A percentile compares a stretch with the other conserved stretches of the same genome.
Evolutionary conservation across 164 flowering plant genomes (phyloP).

Genomic region (Macadamia tetraphylla): DNA sequence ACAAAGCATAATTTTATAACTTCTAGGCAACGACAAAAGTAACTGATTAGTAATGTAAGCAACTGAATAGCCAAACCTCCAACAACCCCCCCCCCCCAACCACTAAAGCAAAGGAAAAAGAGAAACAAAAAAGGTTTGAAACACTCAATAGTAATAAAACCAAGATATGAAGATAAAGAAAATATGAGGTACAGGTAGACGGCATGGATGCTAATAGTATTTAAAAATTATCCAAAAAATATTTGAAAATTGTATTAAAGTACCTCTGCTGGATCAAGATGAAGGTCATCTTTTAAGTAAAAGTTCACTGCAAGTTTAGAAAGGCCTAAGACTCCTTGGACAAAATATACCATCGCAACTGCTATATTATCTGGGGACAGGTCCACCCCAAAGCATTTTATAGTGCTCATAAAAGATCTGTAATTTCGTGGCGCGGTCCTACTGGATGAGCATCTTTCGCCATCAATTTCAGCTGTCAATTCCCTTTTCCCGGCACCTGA

Average conservation of each 20-base stretch:
- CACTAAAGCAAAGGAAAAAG: too few relatives aligned
- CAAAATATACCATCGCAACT: slow-evolving; percentile 98
- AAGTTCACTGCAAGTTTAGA: slow-evolving; percentile 97
- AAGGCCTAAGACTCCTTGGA: slow-evolving; percentile 97
- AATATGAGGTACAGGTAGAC: too few relatives aligned
- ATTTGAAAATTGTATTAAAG: neutral
- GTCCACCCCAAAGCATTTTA: slow-evolving; percentile 77
- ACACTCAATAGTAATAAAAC: too few relatives aligned
- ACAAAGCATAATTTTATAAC: too few relatives aligned
- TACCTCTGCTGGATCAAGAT: slow-evolving; percentile 99
- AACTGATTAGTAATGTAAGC: too few relatives aligned
- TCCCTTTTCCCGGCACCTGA: slow-evolving; percentile 48
- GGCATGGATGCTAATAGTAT: too few relatives aligned
- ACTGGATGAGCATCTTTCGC: slow-evolving; percentile 22
- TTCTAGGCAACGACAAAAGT: too few relatives aligned
- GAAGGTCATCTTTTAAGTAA: slow-evolving; percentile 92
- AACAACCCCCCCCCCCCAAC: too few relatives aligned
- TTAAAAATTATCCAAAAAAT: neutral
- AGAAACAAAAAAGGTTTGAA: too few relatives aligned
- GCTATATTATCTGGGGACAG: slow-evolving; percentile 91
- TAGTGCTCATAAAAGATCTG: slow-evolving; percentile 20
- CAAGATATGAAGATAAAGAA: too few relatives aligned
- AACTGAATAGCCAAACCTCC: too few relatives aligned
- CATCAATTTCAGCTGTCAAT: slow-evolving; percentile 27
- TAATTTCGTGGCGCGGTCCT: slow-evolving; percentile 24